phyloP scores from a whole-genome alignment of 192 early-diverging fungal species.

The Pilobolus umbonatus region DNA sequence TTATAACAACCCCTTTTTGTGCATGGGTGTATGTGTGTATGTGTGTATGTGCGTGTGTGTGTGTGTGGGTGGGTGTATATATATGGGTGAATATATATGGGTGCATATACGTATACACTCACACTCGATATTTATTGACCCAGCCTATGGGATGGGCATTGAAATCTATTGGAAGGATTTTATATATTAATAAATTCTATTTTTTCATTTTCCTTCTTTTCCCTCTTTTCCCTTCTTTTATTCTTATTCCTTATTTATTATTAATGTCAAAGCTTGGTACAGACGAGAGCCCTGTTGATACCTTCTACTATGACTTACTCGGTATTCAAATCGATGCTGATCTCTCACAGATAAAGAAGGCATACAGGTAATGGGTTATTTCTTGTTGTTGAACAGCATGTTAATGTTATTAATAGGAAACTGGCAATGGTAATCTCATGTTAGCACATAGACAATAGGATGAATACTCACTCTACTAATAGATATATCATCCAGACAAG shows the following conservation, averaged over 20 bases:
- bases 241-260: not conserved
- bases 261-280: constrained; percentile 32
- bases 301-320: constrained; percentile 32
- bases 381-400: not conserved
- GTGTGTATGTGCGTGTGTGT: too few species aligned
- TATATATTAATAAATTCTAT: too few species aligned
- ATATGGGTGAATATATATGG: too few species aligned
- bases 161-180: too few species aligned
- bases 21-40: too few species aligned
- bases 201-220: constrained; percentile 1
- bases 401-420: constrained; percentile 27
- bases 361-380: constrained; percentile 27
- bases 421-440: constrained; percentile 25
- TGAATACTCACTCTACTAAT: not conserved
- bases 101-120: too few species aligned
- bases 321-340: constrained; percentile 24
- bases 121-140: too few species aligned
- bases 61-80: not conserved
- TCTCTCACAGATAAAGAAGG: constrained; percentile 31
- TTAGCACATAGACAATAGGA: not conserved
- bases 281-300: constrained; percentile 35
- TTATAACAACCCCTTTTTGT: not conserved
- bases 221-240: not conserved
- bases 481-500: constrained; percentile 40
- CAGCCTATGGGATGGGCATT: too few species aligned